These are phyloP conservation scores for Dryas integrifolia DNA, from an alignment of 331 rosid species.

Conservation along the genomic window DNA sequence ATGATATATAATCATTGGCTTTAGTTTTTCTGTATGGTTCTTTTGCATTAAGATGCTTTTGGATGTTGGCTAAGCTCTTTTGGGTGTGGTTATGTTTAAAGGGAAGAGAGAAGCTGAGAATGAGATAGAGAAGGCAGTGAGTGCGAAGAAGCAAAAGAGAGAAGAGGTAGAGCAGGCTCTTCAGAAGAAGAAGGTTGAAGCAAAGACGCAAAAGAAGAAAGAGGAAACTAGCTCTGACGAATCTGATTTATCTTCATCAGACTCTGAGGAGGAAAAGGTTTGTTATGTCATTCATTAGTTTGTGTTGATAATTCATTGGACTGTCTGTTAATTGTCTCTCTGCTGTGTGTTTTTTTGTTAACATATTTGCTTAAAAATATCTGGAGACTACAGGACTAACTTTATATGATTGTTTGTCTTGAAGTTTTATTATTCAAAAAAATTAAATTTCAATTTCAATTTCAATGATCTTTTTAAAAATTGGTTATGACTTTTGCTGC, in stretches of 20 bases:
- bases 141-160: conserved; percentile 64
- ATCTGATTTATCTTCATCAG: conserved; percentile 25
- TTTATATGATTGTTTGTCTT: too few species aligned
- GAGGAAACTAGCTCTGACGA: conserved; percentile 22
- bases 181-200: conserved; percentile 51
- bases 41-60: neutral
- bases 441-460: too few species aligned
- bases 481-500: too few species aligned
- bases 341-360: neutral
- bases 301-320: neutral
- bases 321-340: neutral
- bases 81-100: conserved; percentile 10
- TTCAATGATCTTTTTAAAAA: too few species aligned
- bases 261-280: conserved; percentile 38
- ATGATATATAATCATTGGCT: neutral
- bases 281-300: neutral
- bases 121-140: conserved; percentile 46
- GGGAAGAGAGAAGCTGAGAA: conserved; percentile 76
- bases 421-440: too few species aligned
- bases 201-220: conserved; percentile 44
- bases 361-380: neutral
- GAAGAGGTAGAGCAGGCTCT: conserved; percentile 44
- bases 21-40: neutral
- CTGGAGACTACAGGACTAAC: too few species aligned
- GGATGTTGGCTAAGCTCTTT: neutral